These are phyloP conservation scores for Lecanosticta acicola DNA, from an alignment of 2,329 filamentous ascomycete genomes.

Conservation along the genomic window DNA sequence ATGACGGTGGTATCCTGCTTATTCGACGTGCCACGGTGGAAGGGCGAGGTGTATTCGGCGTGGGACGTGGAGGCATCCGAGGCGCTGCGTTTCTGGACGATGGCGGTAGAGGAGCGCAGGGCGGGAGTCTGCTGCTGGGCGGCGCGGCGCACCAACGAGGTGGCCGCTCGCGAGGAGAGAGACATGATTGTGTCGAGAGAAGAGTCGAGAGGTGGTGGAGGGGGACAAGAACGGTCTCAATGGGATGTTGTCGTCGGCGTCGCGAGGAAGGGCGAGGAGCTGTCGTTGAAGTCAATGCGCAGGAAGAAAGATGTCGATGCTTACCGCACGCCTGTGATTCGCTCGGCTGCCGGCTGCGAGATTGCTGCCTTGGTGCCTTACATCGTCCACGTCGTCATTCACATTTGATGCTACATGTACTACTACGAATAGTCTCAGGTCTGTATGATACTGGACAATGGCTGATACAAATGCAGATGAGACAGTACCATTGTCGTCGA, in stretches of 20 bases:
- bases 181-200: slow-evolving; percentile 48
- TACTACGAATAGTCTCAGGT: too few species aligned
- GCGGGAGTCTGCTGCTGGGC: slow-evolving; percentile 44
- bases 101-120: slow-evolving; percentile 40
- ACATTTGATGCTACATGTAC: too few species aligned
- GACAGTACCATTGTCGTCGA: too few species aligned
- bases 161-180: slow-evolving; percentile 43
- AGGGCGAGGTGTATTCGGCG: slow-evolving; percentile 50
- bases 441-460: too few species aligned
- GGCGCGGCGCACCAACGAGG: slow-evolving; percentile 44
- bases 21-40: slow-evolving; percentile 40
- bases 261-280: not conserved
- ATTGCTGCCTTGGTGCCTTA: not conserved
- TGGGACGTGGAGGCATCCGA: slow-evolving; percentile 33
- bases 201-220: slow-evolving; percentile 46
- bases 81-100: slow-evolving; percentile 37
- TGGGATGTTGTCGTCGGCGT: not conserved
- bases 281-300: too few species aligned
- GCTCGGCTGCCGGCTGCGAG: not conserved
- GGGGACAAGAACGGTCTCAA: slow-evolving; percentile 12
- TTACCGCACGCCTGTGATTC: not conserved
- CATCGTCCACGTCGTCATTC: too few species aligned
- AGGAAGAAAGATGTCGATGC: not conserved
- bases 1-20: slow-evolving; percentile 59
- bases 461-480: too few species aligned